Evolutionary conservation across 2,329 filamentous ascomycete species (phyloP).

Genomic region (Diaporthe destruens): DNA sequence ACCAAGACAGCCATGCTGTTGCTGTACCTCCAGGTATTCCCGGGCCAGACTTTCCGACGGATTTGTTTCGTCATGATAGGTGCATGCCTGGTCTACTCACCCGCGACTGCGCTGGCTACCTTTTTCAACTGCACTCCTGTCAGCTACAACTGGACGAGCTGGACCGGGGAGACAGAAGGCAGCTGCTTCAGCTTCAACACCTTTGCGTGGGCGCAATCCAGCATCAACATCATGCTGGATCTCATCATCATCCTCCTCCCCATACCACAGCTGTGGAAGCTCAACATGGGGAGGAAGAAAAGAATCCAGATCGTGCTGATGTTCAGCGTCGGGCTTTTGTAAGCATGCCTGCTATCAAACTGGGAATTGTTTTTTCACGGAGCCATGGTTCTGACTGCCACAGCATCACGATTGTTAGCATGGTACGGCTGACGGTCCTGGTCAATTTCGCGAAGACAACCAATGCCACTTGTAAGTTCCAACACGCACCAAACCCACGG

Average conservation of each 20-base stretch:
- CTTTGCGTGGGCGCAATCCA: slow-evolving; percentile 2
- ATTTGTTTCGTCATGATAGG: slow-evolving; percentile 3
- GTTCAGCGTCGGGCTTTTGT: slow-evolving; percentile 22
- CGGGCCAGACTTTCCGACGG: slow-evolving; percentile 2
- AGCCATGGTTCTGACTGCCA: not conserved
- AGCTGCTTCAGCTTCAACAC: not conserved
- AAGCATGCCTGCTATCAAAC: not conserved
- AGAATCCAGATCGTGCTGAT: slow-evolving; percentile 25
- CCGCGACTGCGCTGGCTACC: not conserved
- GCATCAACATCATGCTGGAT: slow-evolving; percentile 18
- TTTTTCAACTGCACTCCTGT: slow-evolving; percentile 19
- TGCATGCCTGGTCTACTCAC: slow-evolving; percentile 8
- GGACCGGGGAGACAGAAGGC: slow-evolving; percentile 20
- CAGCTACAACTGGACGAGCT: slow-evolving; percentile 14
- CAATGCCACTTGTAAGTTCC: slow-evolving; percentile 26
- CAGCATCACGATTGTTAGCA: slow-evolving; percentile 27
- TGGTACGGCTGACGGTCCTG: slow-evolving; percentile 1
- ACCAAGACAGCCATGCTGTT: slow-evolving; percentile 23
- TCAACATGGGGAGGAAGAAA: slow-evolving; percentile 29
- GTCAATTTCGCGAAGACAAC: slow-evolving; percentile 13
- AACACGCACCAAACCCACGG: not conserved
- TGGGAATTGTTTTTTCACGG: not conserved
- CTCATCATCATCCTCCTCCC: slow-evolving; percentile 18
- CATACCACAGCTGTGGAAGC: slow-evolving; percentile 21
- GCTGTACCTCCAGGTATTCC: slow-evolving; percentile 11